A percentile compares a stretch with the other conserved stretches of the same genome.
Evolutionary conservation across 805 yeast species (phyloP).

Genomic region (Blastobotrys chiropterorum): DNA sequence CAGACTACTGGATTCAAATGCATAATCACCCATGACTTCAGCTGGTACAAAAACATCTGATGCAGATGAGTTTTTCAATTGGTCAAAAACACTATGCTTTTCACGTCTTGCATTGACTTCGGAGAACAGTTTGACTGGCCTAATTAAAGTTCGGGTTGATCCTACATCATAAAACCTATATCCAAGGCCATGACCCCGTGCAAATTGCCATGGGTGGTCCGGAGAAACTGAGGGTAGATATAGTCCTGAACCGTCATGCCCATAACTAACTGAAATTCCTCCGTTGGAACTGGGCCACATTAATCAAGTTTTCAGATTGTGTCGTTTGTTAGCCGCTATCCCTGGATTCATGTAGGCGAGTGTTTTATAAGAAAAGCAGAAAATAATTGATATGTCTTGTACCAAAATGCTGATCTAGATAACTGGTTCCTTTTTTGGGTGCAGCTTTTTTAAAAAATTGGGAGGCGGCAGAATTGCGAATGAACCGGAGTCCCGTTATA

Average conservation of each 20-base stretch:
- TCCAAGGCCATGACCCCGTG: conserved; percentile 26
- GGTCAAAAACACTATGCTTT: background rate
- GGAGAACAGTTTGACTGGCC: background rate
- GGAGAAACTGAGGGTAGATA: conserved; percentile 16
- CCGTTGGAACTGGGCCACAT: conserved; percentile 19
- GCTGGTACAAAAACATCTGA: conserved; percentile 11
- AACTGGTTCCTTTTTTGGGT: no score
- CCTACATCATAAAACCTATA: conserved; percentile 15
- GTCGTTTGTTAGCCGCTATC: no score
- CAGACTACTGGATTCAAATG: conserved; percentile 9
- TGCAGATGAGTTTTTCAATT: conserved; percentile 2
- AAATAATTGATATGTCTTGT: no score
- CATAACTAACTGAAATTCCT: conserved; percentile 39
- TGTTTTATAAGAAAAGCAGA: no score
- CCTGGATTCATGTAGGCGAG: no score
- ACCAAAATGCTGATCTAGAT: no score
- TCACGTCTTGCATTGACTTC: background rate
- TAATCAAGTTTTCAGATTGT: background rate
- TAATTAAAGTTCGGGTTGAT: conserved; percentile 1
- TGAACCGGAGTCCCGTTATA: no score
- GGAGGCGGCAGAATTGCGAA: no score
- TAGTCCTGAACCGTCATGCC: conserved; percentile 36
- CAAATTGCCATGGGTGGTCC: conserved; percentile 23
- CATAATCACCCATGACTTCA: conserved; percentile 5
- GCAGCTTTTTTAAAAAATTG: no score